Evolutionary conservation across 2,329 filamentous ascomycete genomes (phyloP), one percentile per base, ranked within the genome.

Genomic region (Trichoderma atroviride): DNA sequence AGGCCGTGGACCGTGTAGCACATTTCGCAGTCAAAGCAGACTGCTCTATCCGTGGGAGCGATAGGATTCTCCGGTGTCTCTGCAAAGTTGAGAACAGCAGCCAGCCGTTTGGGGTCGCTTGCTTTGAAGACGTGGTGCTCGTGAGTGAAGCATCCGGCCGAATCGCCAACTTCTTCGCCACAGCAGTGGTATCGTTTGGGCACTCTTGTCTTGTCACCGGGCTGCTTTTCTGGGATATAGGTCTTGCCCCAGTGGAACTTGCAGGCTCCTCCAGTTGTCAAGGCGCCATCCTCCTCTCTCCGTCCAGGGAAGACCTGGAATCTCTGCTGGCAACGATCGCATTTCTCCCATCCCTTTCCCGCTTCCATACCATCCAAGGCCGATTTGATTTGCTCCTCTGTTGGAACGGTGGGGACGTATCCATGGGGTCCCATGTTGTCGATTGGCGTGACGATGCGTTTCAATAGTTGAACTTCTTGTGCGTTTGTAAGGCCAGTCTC

Each of bases 21-120:
- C 96, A 99, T 99, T 78, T 99, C 96, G 75, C 96, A 98, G 78
- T 99, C 96, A 75, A 99, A 95, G 72, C 89, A 91, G 13, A 98
- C 89, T 2, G 91, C 92, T 43, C 87, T 87, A 64, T 86, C 81
- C 1, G 79, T 75, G 0, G 83, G 81, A 1, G 82, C 83, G 2
- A 80, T 74, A 1, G 82, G 78, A 73, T 93, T 94, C 14, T 84
- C 80, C 0, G 94, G 94, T 0, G 96, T 98, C 71, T 88, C 81
- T 69, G 88, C 86, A 78, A 96, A 99, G 63, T 95, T 94, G 74
- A 96, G 85, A 3, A 95, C 82, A 0, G 89, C 83, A 0, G 94
- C 93, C 31, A 99, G 84, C 27, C 94, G 86, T 72, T 92, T 93
- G 1, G 88, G 82, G 70, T 94, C 90, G 0, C 86, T 89, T 11